Evolutionary conservation across 2,329 filamentous ascomycete genomes (phyloP).

Genomic region (Blumeria graminis): DNA sequence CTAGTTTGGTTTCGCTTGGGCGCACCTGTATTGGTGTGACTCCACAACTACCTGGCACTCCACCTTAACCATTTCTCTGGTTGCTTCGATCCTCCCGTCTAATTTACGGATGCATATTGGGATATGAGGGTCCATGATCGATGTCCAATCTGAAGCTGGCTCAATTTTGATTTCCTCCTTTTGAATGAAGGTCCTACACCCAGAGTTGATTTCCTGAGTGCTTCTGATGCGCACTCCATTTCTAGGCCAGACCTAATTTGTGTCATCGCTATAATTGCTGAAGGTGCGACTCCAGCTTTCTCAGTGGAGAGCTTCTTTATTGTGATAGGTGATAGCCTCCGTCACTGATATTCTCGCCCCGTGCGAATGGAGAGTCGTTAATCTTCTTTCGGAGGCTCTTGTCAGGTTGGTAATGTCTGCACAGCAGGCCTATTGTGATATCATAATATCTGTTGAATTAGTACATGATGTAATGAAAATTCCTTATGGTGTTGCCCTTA

Average conservation of each 20-base stretch:
- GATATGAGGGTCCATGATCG: not conserved
- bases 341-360: not conserved
- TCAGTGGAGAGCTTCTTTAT: not conserved
- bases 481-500: too few species aligned
- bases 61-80: not conserved
- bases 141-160: not conserved
- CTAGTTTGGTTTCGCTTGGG: not conserved
- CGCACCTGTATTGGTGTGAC: not conserved
- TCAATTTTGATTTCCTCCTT: not conserved
- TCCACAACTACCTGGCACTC: not conserved
- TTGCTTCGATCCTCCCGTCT: not conserved
- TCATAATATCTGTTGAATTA: too few species aligned
- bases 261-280: not conserved
- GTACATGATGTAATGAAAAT: too few species aligned
- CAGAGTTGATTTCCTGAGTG: not conserved
- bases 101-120: not conserved
- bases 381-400: not conserved
- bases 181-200: not conserved
- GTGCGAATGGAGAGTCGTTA: not conserved
- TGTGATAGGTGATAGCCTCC: not conserved
- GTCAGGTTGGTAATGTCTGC: too few species aligned
- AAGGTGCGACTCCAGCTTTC: not conserved
- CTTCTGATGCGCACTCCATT: not conserved
- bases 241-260: not conserved
- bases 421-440: too few species aligned